phyloP scores from a whole-genome alignment of 306 rosid species.

The Quercus alba region DNA sequence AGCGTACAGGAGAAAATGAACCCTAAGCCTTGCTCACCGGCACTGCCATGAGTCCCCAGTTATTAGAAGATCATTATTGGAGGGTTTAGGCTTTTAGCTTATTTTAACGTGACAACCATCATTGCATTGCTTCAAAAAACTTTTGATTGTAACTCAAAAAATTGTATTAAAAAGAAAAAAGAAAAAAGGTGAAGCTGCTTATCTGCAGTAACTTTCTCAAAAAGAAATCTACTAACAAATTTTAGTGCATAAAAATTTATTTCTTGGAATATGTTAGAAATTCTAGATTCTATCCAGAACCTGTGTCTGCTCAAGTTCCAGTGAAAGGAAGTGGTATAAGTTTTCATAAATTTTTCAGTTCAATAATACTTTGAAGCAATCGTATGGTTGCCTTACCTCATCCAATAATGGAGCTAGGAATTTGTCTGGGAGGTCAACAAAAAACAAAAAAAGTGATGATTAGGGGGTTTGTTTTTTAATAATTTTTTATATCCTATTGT shows the following conservation, averaged over 20 bases:
- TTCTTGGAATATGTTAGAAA: not conserved
- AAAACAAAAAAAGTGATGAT: too few species aligned
- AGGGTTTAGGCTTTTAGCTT: not conserved
- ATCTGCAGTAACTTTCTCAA: not conserved
- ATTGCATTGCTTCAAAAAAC: not conserved
- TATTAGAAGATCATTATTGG: not conserved
- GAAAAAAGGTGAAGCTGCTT: too few species aligned
- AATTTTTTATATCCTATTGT: too few species aligned
- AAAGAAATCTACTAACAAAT: not conserved
- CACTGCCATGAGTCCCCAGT: not conserved
- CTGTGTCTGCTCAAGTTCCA: too few species aligned
- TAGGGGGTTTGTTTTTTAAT: too few species aligned
- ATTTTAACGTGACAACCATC: not conserved
- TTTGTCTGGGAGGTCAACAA: too few species aligned
- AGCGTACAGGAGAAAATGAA: constrained; percentile 43
- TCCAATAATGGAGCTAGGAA: not conserved
- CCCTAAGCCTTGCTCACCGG: not conserved
- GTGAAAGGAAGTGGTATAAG: not conserved
- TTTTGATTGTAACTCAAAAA: not conserved
- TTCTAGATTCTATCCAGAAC: not conserved
- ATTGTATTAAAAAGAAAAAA: too few species aligned
- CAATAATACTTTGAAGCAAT: not conserved
- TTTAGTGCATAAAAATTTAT: not conserved
- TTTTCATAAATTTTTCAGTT: not conserved
- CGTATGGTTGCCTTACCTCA: not conserved